A percentile compares a stretch with the other conserved stretches of the same genome.
phyloP scores from a whole-genome alignment of 345 rosid species.

The Eucalyptus tenuipes region DNA sequence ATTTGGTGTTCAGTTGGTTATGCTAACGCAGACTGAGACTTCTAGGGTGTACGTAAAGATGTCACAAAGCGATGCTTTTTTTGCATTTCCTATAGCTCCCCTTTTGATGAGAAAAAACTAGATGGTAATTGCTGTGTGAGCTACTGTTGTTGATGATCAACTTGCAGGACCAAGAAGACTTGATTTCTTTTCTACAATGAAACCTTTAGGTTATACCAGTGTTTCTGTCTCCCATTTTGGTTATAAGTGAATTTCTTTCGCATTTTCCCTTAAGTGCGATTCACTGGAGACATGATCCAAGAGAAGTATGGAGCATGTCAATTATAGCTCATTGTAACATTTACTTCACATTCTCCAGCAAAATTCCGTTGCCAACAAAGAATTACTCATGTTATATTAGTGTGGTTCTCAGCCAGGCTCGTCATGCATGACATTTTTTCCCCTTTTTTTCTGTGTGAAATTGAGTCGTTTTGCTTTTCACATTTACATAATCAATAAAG shows the following conservation, averaged over 20 bases:
- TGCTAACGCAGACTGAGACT: not conserved
- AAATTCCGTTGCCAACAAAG: not conserved
- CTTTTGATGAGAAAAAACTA: not conserved
- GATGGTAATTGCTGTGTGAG: not conserved
- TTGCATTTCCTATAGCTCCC: not conserved
- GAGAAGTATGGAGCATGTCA: not conserved
- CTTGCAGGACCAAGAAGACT: not conserved
- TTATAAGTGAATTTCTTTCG: not conserved
- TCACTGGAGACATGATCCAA: not conserved
- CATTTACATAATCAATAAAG: not conserved
- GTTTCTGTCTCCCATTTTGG: not conserved
- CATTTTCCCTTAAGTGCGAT: not conserved
- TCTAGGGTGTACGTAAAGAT: not conserved
- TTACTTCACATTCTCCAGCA: not conserved
- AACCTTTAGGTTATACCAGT: not conserved
- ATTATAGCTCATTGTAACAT: not conserved
- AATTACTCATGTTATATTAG: not conserved
- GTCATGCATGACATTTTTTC: not conserved
- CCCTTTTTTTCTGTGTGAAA: not conserved
- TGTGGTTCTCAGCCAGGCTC: not conserved
- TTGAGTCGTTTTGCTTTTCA: not conserved
- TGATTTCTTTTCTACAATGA: not conserved
- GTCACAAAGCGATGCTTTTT: not conserved
- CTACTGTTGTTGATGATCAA: not conserved
- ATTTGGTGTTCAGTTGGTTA: not conserved